phyloP scores from a whole-genome alignment of 2,329 filamentous ascomycete species.

The Aspergillus arachidicola region DNA sequence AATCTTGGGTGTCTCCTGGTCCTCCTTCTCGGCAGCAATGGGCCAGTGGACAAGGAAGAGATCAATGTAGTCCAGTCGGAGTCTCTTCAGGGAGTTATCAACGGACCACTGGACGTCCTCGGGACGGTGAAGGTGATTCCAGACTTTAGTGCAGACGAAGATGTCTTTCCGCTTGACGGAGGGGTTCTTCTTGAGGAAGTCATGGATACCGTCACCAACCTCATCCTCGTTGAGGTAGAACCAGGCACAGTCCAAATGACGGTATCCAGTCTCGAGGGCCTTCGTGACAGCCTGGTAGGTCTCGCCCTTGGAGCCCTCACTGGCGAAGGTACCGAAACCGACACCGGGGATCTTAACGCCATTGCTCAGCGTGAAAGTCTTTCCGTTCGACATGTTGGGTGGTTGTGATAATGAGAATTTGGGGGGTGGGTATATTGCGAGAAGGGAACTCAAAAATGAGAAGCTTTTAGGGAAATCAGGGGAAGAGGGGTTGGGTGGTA shows the following conservation, averaged over 20 bases:
- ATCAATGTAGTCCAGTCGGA: slow-evolving; percentile 72
- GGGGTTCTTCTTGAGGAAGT: slow-evolving; percentile 55
- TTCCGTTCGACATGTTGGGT: slow-evolving; percentile 57
- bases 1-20: slow-evolving; percentile 51
- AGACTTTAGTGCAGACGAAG: slow-evolving; percentile 57
- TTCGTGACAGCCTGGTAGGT: slow-evolving; percentile 57
- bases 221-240: slow-evolving; percentile 58
- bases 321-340: slow-evolving; percentile 69
- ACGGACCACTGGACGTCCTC: slow-evolving; percentile 56
- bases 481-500: not conserved
- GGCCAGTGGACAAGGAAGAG: slow-evolving; percentile 64
- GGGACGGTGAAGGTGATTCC: slow-evolving; percentile 55
- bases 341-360: slow-evolving; percentile 64
- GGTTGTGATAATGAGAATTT: slow-evolving; percentile 11
- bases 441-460: not conserved
- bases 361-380: slow-evolving; percentile 57
- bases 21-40: slow-evolving; percentile 54
- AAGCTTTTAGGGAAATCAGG: not conserved
- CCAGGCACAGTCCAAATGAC: slow-evolving; percentile 60
- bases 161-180: slow-evolving; percentile 53
- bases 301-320: slow-evolving; percentile 63
- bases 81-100: slow-evolving; percentile 62
- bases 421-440: not conserved
- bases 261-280: slow-evolving; percentile 55
- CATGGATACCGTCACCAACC: slow-evolving; percentile 55